Evolutionary conservation across 352 stramenopile species (phyloP).

Genomic region (Pythium periplocum): DNA sequence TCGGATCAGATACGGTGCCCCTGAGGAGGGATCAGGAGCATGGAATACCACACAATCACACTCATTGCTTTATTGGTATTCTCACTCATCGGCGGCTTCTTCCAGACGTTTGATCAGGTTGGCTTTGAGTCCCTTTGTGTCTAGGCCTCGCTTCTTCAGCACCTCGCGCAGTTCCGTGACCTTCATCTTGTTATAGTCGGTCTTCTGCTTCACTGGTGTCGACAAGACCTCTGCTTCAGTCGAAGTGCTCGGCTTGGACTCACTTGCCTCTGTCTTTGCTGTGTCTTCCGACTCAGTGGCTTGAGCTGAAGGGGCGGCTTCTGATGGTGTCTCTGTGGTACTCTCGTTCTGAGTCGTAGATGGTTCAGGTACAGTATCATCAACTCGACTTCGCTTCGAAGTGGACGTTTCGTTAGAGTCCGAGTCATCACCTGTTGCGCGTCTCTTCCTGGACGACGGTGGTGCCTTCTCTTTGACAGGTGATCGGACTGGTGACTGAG

Average conservation of each 20-base stretch:
- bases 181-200: slow-evolving; percentile 42
- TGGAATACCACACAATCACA: too few relatives aligned
- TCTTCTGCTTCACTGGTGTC: slow-evolving; percentile 15
- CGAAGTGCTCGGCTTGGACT: slow-evolving; percentile 1
- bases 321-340: not conserved
- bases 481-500: not conserved
- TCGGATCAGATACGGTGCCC: not conserved
- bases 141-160: slow-evolving; percentile 65
- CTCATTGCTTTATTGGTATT: not conserved
- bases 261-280: not conserved
- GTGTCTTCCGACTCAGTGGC: not conserved
- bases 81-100: slow-evolving; percentile 32
- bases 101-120: slow-evolving; percentile 58
- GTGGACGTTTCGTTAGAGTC: not conserved
- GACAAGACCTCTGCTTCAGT: slow-evolving; percentile 3
- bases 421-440: not conserved
- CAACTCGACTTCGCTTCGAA: not conserved
- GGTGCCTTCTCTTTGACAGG: not conserved
- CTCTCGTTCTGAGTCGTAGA: not conserved
- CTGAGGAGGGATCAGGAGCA: too few relatives aligned
- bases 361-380: not conserved
- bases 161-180: slow-evolving; percentile 57
- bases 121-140: slow-evolving; percentile 68
- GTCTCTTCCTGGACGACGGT: too few relatives aligned
- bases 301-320: not conserved